These are phyloP conservation scores for Passiflora organensis DNA, from an alignment of 345 rosid genomes.

Conservation along the genomic window DNA sequence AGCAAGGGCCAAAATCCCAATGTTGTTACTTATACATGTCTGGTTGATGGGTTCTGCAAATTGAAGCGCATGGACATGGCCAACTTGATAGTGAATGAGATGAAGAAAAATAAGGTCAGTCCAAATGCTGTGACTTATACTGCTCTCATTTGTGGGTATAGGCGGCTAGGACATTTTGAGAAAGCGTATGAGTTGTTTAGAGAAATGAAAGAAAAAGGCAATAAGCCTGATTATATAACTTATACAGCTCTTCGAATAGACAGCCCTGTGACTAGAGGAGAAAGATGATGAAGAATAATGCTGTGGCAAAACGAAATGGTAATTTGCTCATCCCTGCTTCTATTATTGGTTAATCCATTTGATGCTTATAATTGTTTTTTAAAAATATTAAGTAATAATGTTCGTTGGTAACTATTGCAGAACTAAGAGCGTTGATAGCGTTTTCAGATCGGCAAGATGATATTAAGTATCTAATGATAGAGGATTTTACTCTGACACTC, in stretches of 20 bases:
- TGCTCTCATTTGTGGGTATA: constrained; percentile 36
- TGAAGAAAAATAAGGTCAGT: constrained; percentile 29
- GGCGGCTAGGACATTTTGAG: constrained; percentile 22
- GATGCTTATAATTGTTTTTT: no score
- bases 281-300: neutral
- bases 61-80: constrained; percentile 40
- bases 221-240: constrained; percentile 27
- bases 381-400: no score
- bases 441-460: no score
- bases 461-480: no score
- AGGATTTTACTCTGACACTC: no score
- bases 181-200: constrained; percentile 29
- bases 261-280: neutral
- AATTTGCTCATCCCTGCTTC: neutral
- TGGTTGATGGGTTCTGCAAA: constrained; percentile 46
- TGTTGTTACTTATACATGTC: constrained; percentile 43
- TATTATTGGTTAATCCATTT: no score
- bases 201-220: constrained; percentile 40
- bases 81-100: constrained; percentile 28
- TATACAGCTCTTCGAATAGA: neutral
- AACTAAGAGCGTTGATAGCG: no score
- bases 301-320: constrained; percentile 2
- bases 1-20: constrained; percentile 27
- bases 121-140: constrained; percentile 44
- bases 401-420: no score